phyloP scores from a whole-genome alignment of 2,329 filamentous ascomycete genomes.

The Cryphonectria japonica region DNA sequence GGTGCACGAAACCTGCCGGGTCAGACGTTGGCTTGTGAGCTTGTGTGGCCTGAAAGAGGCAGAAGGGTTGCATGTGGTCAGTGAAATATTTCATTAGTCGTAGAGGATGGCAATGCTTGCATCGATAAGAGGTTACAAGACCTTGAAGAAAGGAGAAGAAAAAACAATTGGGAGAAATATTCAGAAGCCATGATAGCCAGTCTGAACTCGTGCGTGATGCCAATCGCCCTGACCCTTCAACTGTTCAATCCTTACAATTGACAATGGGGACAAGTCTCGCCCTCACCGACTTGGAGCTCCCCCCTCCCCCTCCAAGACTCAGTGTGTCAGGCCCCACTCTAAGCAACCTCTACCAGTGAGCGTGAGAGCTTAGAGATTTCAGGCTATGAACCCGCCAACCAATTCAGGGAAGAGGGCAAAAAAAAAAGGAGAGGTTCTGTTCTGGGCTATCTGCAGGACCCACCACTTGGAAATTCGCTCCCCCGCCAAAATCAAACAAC shows the following conservation, averaged over 20 bases:
- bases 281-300: no score
- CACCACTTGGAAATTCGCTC: constrained; percentile 11
- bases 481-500: constrained; percentile 13
- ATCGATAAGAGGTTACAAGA: background rate
- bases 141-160: background rate
- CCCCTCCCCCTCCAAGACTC: no score
- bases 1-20: background rate
- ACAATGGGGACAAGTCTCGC: background rate
- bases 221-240: no score
- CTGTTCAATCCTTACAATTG: no score
- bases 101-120: background rate
- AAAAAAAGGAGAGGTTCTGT: background rate
- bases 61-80: background rate
- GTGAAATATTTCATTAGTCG: background rate
- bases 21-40: background rate
- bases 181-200: no score
- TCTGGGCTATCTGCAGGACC: background rate
- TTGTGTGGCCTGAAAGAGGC: background rate
- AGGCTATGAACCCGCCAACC: background rate
- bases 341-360: constrained; percentile 7
- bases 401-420: background rate
- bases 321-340: background rate
- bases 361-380: background rate
- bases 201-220: no score
- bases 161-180: no score